Evolutionary conservation across 345 rosid genomes (phyloP), one percentile per base, ranked within the genome.

Genomic region (Raphanus raphanistrum): DNA sequence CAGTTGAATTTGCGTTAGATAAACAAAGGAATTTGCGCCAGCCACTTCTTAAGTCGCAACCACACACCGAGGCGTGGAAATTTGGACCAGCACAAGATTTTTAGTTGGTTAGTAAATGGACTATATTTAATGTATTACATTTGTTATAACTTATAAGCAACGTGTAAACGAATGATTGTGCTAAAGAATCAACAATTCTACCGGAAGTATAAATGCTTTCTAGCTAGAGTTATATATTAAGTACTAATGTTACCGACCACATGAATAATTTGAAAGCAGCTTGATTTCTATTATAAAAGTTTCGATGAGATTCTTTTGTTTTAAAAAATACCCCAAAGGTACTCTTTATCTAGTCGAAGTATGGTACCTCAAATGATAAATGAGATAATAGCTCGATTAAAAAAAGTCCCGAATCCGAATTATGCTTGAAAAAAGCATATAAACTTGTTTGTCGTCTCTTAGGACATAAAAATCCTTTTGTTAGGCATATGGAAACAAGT

Each of bases 121-220:
- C 62, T 71, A 65, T 65, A 65, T 2, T 78, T 16, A 57, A 52
- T 43, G 21, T 64, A 64, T 67, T 59, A 72, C 15, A 59, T 58
- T 45, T 66, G 25, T 72, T 26, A 43, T 9, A 48, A 25, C 15
- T 72, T 26, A 43, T 9, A 48, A 25, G 38, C 25, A 58, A 75
- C 60, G 59, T 65, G 73, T 41, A 8, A 31, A 31, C 27, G 29
- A 57, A 59, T 78, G 61, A 78, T 72, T 78, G 77, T 15, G 68
- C 77, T 32, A n/a, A 50, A 31, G 68, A 66, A 66, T 66, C 63
- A 66, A 57, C 26, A 36, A 45, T 41, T 27, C 25, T 43, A 38
- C 62, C 54, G 68, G 62, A 15, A 58, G 67, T 58, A 78, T 66
- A 72, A 77, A 58, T 71, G 76, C 54, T 58, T 58, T 43, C 26